Evolutionary conservation across 768 basidiomycete species (phyloP).

Genomic region (Amyloporia xantha): DNA sequence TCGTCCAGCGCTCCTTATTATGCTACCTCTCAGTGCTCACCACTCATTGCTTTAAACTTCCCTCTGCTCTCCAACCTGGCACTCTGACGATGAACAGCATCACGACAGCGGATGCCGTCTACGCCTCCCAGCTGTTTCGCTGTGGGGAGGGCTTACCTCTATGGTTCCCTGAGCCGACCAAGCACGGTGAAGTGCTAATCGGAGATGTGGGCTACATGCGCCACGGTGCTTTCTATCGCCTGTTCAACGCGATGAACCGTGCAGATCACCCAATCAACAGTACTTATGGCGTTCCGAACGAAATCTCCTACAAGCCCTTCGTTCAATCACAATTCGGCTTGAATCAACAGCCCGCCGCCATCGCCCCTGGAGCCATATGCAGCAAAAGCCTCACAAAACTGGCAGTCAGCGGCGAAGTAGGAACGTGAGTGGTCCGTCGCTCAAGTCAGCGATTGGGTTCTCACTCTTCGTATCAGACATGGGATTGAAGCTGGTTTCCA

Average conservation of each 20-base stretch:
- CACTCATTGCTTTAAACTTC: too few species aligned
- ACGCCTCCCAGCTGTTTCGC: constrained; percentile 12
- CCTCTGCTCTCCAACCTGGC: too few species aligned
- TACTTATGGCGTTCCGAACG: constrained; percentile 2
- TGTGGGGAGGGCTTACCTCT: constrained; percentile 12
- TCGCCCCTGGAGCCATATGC: neutral
- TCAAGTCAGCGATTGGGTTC: neutral
- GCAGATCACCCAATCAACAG: constrained; percentile 3
- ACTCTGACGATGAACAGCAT: neutral
- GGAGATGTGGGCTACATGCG: constrained; percentile 19
- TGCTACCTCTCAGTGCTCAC: too few species aligned
- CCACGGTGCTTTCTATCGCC: constrained; percentile 16
- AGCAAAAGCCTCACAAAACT: constrained; percentile 8
- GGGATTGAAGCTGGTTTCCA: constrained; percentile 6
- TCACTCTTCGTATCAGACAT: neutral
- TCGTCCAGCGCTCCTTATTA: too few species aligned
- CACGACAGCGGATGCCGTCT: constrained; percentile 3
- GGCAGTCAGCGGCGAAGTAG: constrained; percentile 3
- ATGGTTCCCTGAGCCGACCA: constrained; percentile 16
- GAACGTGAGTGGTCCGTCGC: constrained; percentile 4
- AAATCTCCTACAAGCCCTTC: constrained; percentile 1
- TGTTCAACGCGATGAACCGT: constrained; percentile 15
- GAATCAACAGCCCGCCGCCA: neutral
- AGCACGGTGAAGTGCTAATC: constrained; percentile 9
- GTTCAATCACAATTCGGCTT: neutral